Evolutionary conservation across 805 yeast species (phyloP), one percentile per base, ranked within the genome.

Genomic region (Metschnikowia gruessii): DNA sequence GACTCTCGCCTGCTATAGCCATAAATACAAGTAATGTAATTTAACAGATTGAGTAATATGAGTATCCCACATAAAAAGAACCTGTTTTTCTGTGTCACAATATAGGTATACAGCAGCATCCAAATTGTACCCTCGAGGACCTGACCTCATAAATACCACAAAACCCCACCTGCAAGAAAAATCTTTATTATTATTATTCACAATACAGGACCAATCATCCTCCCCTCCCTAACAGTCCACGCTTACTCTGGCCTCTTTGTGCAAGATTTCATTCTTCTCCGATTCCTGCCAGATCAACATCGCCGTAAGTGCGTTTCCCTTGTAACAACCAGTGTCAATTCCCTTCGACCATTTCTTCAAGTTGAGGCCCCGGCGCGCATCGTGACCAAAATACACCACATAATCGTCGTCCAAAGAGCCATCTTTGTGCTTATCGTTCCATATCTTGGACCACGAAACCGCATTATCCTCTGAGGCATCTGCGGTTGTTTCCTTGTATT

Each of bases 311-410:
- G 76, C 62, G 11, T 80, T 83, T 3, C 96, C 97, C 49, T 78
- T 77, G 48, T 82, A 86, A 70, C 97, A 91, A 1, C 87, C 87
- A 10, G 87, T 70, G 60, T 92, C 98, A 33, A 91, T 67, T 0
- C 97, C 98, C 57, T 79, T 80, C 3, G 96, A 74, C 63, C 73
- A 88, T 50, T 77, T 76, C 53, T 77, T 76, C 41, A 83, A 52
- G 45, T 77, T 80, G 41, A 90, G 75, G 1, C 97, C 96, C 45
- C 83, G 70, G 45, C 80, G 72, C 3, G 97, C 95, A 60, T 88
- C 95, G 60, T 91, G 98, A 1, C 97, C 98, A 61, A 91, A 91
- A 57, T 80, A 81, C 3, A 87, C 89, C 18, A 75, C 69, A 15
- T 43, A 35, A 43, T 69, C 39, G 55, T 64, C 60, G 54, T 68